Evolutionary conservation across 164 flowering plant species (phyloP).

Genomic region (Vitis rupestris): DNA sequence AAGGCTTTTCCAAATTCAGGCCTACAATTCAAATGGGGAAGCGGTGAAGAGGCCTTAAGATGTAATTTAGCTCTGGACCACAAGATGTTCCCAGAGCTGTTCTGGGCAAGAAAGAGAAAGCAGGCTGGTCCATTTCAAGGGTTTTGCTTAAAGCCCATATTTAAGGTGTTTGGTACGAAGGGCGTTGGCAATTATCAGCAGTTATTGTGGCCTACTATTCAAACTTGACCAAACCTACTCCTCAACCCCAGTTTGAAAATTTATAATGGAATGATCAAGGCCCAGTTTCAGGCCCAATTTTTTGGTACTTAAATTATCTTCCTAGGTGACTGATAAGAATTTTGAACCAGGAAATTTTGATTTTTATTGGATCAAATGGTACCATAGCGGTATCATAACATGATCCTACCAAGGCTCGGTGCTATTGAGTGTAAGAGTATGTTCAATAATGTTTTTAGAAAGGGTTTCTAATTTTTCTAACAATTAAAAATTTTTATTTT

Average conservation of each 20-base stretch:
- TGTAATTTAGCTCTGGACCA: not conserved
- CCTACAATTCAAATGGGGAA: conserved; percentile 7
- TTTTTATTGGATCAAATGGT: no score
- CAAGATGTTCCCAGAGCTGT: not conserved
- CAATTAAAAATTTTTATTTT: no score
- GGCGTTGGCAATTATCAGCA: not conserved
- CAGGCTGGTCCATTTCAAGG: conserved; percentile 1
- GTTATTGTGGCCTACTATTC: not conserved
- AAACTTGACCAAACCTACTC: not conserved
- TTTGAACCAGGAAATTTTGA: no score
- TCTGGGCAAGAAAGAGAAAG: not conserved
- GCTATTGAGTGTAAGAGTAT: no score
- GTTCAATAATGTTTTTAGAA: no score
- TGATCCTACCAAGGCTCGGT: no score
- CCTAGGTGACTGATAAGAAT: no score
- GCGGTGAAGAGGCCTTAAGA: not conserved
- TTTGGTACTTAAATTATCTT: no score
- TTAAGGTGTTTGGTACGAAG: not conserved
- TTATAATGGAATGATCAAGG: no score
- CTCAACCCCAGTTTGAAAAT: not conserved
- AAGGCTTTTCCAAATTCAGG: not conserved
- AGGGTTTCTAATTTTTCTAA: no score
- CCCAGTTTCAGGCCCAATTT: no score
- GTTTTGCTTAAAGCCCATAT: not conserved
- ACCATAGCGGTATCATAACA: no score